Evolutionary conservation across 1,284 basidiomycete species (phyloP).

Genomic region (Volvariella volvacea): DNA sequence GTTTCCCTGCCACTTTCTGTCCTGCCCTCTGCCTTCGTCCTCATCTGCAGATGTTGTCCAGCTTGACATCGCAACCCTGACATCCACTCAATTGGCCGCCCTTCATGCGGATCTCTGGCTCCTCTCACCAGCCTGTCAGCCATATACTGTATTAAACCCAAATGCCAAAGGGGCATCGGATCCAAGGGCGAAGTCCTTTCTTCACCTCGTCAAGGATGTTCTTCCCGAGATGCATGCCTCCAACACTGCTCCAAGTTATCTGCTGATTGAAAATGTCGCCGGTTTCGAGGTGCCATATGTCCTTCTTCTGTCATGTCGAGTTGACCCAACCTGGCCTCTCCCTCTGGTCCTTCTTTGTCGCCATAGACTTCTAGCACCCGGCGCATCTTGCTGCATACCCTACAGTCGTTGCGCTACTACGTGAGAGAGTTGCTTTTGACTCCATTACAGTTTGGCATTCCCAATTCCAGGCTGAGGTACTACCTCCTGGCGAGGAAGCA

Average conservation of each 20-base stretch:
- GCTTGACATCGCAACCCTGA: slow-evolving; percentile 58
- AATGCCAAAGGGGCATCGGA: slow-evolving; percentile 60
- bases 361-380: slow-evolving; percentile 58
- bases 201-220: slow-evolving; percentile 60
- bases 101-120: slow-evolving; percentile 59
- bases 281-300: slow-evolving; percentile 61
- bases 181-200: slow-evolving; percentile 69
- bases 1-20: slow-evolving; percentile 5
- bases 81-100: slow-evolving; percentile 34
- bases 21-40: slow-evolving; percentile 4
- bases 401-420: slow-evolving; percentile 49
- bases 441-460: slow-evolving; percentile 70
- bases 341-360: neutral
- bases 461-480: slow-evolving; percentile 73
- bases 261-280: slow-evolving; percentile 74
- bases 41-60: slow-evolving; percentile 18
- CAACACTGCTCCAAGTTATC: slow-evolving; percentile 41
- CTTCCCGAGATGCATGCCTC: slow-evolving; percentile 47
- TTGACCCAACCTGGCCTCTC: neutral
- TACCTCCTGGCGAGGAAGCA: slow-evolving; percentile 62
- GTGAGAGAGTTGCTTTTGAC: slow-evolving; percentile 59
- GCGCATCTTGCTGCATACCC: slow-evolving; percentile 38
- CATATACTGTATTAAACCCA: slow-evolving; percentile 72
- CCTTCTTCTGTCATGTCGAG: neutral
- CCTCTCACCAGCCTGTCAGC: slow-evolving; percentile 73